Evolutionary conservation across 192 early-diverging fungal genomes (phyloP).

Genomic region (Entrophospora sp.): DNA sequence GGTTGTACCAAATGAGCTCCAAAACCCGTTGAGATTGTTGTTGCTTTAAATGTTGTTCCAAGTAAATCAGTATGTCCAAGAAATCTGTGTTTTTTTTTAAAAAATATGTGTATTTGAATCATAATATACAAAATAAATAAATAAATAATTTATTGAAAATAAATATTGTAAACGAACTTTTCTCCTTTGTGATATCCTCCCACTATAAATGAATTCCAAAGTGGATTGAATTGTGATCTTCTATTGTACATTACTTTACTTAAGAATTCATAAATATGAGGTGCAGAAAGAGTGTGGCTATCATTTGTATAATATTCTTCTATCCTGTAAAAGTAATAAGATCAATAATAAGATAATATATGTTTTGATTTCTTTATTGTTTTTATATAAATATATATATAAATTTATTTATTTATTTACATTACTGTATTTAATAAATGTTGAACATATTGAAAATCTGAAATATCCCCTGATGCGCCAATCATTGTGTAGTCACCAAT

Average conservation of each 20-base stretch:
- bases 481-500: conserved; percentile 82
- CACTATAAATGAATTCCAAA: conserved; percentile 94
- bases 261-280: conserved; percentile 86
- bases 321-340: conserved; percentile 42
- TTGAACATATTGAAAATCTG: conserved; percentile 88
- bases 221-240: conserved; percentile 80
- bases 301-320: conserved; percentile 85
- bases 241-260: conserved; percentile 86
- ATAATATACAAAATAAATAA: neutral
- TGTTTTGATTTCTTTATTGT: conserved; percentile 1
- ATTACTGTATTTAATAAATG: conserved; percentile 72
- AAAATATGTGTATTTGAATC: neutral
- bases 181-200: conserved; percentile 77
- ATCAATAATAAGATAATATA: neutral
- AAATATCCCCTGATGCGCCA: conserved; percentile 87
- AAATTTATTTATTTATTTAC: conserved; percentile 31
- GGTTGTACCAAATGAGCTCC: conserved; percentile 87
- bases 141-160: neutral
- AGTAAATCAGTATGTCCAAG: conserved; percentile 88
- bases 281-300: conserved; percentile 74
- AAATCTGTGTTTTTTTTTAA: conserved; percentile 36
- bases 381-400: neutral
- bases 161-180: conserved; percentile 30
- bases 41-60: conserved; percentile 87
- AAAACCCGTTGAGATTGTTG: conserved; percentile 91